A percentile compares a stretch with the other conserved stretches of the same genome.
Evolutionary conservation across 306 rosid genomes (phyloP).

Genomic region (Adenanthera pavonina): DNA sequence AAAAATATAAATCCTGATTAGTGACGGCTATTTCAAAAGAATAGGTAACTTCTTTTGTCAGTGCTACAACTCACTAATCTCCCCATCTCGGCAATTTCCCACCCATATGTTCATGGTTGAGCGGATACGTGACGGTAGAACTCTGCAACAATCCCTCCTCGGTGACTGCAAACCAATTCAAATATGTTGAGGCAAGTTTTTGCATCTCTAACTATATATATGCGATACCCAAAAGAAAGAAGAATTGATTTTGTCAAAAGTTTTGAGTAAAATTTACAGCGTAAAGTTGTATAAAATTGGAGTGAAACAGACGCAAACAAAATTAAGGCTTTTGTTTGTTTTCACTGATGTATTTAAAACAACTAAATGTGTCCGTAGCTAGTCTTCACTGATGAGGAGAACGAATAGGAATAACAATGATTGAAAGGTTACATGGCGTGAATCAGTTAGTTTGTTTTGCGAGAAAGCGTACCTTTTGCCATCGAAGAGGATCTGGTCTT

Average conservation of each 20-base stretch:
- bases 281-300: too few relatives aligned
- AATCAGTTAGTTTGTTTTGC: not conserved
- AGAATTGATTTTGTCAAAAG: too few relatives aligned
- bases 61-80: conserved; percentile 59
- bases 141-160: conserved; percentile 88
- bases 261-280: too few relatives aligned
- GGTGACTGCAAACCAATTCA: conserved; percentile 66
- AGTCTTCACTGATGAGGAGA: too few relatives aligned
- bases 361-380: too few relatives aligned
- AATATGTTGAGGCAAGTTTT: too few relatives aligned
- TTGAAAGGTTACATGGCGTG: not conserved
- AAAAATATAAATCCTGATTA: conserved; percentile 24
- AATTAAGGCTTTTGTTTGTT: too few relatives aligned
- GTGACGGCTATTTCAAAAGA: conserved; percentile 2
- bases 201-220: too few relatives aligned
- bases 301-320: too few relatives aligned
- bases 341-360: too few relatives aligned
- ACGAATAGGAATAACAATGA: not conserved
- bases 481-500: conserved; percentile 76
- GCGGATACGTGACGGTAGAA: conserved; percentile 59
- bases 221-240: too few relatives aligned
- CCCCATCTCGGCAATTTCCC: conserved; percentile 68
- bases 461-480: conserved; percentile 68
- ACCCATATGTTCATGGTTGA: conserved; percentile 70
- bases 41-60: conserved; percentile 6